Percentiles rank a stretch among this genome's conserved stretches.
These are phyloP conservation scores for Eutrema salsugineum DNA, from an alignment of 441 rosid species.

Conservation along the genomic window DNA sequence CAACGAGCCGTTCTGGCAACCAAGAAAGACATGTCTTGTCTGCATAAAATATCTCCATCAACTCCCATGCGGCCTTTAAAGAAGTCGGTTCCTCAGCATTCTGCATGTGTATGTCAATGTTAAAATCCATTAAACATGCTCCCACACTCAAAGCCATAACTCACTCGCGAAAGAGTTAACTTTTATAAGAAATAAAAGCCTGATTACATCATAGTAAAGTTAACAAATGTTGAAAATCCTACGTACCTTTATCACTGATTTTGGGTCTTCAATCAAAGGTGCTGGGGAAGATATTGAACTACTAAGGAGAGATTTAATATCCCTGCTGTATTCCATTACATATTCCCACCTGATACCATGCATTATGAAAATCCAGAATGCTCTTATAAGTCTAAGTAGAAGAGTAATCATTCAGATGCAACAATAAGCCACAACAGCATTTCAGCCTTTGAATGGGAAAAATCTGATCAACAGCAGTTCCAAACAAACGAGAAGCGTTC, in stretches of 20 bases:
- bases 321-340: conserved; percentile 87
- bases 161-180: neutral
- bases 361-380: neutral
- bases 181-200: neutral
- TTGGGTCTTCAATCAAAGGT: conserved; percentile 61
- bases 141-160: conserved; percentile 14
- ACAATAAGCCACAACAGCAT: too few species aligned
- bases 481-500: too few species aligned
- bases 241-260: conserved; percentile 52
- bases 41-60: conserved; percentile 87
- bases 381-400: neutral
- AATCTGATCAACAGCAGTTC: too few species aligned
- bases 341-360: conserved; percentile 71
- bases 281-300: conserved; percentile 33
- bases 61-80: conserved; percentile 95
- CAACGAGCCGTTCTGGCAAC: conserved; percentile 78
- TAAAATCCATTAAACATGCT: neutral
- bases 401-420: too few species aligned
- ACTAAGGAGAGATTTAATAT: conserved; percentile 62
- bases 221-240: neutral
- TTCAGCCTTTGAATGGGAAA: too few species aligned
- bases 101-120: conserved; percentile 28
- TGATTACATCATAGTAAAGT: neutral
- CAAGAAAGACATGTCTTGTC: conserved; percentile 73
- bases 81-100: conserved; percentile 52